These are phyloP conservation scores for Trichoderma afroharzianum DNA, from an alignment of 2,329 filamentous ascomycete species.

Conservation along the genomic window DNA sequence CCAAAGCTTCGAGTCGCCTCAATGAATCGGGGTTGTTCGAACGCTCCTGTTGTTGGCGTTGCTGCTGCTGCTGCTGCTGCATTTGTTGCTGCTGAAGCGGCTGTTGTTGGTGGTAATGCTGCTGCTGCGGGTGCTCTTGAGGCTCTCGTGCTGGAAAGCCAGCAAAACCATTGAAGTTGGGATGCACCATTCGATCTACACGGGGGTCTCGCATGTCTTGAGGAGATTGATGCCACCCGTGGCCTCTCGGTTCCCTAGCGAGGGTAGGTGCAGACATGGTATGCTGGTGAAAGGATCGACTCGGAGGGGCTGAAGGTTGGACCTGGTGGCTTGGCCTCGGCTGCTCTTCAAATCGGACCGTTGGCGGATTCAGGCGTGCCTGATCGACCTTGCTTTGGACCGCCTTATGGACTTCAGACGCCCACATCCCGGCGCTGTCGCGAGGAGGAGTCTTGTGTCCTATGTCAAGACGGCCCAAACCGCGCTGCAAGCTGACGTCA, in stretches of 20 bases:
- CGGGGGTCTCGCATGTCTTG: slow-evolving; percentile 39
- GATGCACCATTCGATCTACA: slow-evolving; percentile 56
- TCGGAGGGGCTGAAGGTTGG: slow-evolving; percentile 27
- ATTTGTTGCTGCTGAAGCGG: not conserved
- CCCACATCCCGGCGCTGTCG: slow-evolving; percentile 54
- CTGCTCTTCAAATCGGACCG: slow-evolving; percentile 54
- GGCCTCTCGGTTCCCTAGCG: slow-evolving; percentile 59
- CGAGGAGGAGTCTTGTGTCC: slow-evolving; percentile 47
- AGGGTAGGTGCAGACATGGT: slow-evolving; percentile 58
- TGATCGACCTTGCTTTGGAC: slow-evolving; percentile 54
- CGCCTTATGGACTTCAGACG: slow-evolving; percentile 52
- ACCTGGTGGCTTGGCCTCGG: slow-evolving; percentile 34
- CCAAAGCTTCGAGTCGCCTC: slow-evolving; percentile 40
- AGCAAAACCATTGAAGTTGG: slow-evolving; percentile 51
- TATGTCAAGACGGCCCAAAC: slow-evolving; percentile 65
- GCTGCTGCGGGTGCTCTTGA: slow-evolving; percentile 20
- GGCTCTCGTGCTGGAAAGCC: slow-evolving; percentile 45
- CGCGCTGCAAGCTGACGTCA: slow-evolving; percentile 64
- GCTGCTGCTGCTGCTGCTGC: slow-evolving; percentile 21
- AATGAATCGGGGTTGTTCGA: slow-evolving; percentile 33
- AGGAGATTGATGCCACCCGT: slow-evolving; percentile 52
- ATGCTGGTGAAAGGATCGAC: slow-evolving; percentile 47
- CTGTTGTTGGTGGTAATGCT: not conserved
- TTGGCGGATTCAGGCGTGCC: slow-evolving; percentile 42
- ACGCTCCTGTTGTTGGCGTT: slow-evolving; percentile 25